These are phyloP conservation scores for Aspergillus terreus DNA, from an alignment of 2,329 filamentous ascomycete genomes.

Conservation along the genomic window DNA sequence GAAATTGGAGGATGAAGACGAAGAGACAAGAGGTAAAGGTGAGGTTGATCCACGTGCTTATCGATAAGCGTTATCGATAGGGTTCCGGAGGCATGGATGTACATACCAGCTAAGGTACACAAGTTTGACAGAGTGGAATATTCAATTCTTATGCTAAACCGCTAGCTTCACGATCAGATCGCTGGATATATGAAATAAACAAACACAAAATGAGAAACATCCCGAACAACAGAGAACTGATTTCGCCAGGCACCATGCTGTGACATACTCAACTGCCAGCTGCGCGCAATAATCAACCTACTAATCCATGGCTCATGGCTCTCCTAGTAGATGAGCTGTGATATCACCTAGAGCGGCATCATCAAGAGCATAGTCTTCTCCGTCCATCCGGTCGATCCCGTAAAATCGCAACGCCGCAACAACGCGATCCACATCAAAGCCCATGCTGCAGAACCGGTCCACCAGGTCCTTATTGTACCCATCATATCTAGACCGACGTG, in stretches of 20 bases:
- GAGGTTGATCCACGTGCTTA: slow-evolving; percentile 20
- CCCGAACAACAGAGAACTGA: slow-evolving; percentile 5
- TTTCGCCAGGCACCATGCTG: slow-evolving; percentile 33
- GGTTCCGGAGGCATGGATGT: background rate
- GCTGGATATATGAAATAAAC: background rate
- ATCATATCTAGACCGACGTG: slow-evolving; percentile 60
- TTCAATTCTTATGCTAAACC: background rate
- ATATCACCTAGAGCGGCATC: slow-evolving; percentile 89
- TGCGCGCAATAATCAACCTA: background rate
- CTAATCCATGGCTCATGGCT: slow-evolving; percentile 49
- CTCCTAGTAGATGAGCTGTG: slow-evolving; percentile 77
- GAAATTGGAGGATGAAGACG: background rate
- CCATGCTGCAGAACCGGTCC: slow-evolving; percentile 83
- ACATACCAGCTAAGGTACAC: too few relatives aligned
- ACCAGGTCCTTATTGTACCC: slow-evolving; percentile 84
- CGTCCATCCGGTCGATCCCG: slow-evolving; percentile 73
- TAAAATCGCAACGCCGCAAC: slow-evolving; percentile 79
- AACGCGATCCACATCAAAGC: slow-evolving; percentile 82
- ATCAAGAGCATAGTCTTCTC: slow-evolving; percentile 80
- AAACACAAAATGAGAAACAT: background rate
- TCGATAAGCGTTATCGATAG: slow-evolving; percentile 13
- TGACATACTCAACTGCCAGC: slow-evolving; percentile 11
- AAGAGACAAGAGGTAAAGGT: slow-evolving; percentile 4
- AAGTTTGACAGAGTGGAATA: background rate
- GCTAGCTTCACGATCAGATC: background rate